Conservation (phyloP, 129 eudicot genomes). For the Glebionis coronaria region DNA sequence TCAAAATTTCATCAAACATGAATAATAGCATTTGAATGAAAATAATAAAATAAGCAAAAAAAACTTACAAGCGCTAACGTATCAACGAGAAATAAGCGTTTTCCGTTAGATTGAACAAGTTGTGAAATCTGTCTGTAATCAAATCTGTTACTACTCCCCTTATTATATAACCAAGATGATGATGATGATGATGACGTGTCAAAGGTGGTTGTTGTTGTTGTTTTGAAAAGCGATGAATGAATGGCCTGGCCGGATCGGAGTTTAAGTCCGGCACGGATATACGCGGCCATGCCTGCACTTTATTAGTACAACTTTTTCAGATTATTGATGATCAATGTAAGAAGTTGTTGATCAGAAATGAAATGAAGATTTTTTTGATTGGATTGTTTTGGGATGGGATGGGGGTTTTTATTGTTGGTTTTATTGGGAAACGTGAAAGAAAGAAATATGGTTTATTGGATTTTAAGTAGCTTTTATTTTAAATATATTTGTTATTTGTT, state of each 20-base stretch:
- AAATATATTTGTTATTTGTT: not conserved
- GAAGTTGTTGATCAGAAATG: slow-evolving; percentile 7
- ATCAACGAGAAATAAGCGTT: slow-evolving; percentile 79
- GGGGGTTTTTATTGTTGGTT: slow-evolving; percentile 18
- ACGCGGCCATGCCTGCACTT: slow-evolving; percentile 63
- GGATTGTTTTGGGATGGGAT: slow-evolving; percentile 5
- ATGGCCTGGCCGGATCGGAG: slow-evolving; percentile 38
- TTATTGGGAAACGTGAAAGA: slow-evolving; percentile 30
- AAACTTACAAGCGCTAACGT: slow-evolving; percentile 79
- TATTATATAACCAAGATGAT: slow-evolving; percentile 10
- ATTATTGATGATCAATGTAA: not conserved
- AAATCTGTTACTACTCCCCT: not conserved
- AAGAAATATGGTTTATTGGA: not conserved
- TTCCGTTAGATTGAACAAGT: slow-evolving; percentile 56
- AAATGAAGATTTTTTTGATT: slow-evolving; percentile 4
- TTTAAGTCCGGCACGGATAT: slow-evolving; percentile 38
- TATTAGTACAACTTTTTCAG: not conserved
- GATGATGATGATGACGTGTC: slow-evolving; percentile 19
- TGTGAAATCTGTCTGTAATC: slow-evolving; percentile 47
- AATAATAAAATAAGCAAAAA: not conserved
- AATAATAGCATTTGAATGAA: too few species aligned
- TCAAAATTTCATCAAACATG: too few species aligned
- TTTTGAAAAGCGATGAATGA: slow-evolving; percentile 16
- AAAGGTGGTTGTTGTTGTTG: not conserved
- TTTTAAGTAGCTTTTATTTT: too few species aligned